Percentiles rank a stretch among this genome's conserved stretches.
These are phyloP conservation scores for Lentinula novae-zelandiae DNA, from an alignment of 1,284 basidiomycete species.

Conservation along the genomic window DNA sequence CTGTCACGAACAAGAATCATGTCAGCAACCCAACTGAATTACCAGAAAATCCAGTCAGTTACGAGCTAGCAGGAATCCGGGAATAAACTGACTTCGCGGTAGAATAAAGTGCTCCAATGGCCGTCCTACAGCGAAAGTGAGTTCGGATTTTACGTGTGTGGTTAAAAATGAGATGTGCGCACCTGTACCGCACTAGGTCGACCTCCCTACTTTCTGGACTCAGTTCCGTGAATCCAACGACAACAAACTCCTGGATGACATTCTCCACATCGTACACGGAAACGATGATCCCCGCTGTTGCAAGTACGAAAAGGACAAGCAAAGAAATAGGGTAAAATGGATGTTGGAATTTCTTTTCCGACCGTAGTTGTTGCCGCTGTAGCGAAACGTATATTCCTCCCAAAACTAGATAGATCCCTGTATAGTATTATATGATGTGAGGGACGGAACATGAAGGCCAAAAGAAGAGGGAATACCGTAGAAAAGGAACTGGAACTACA, in stretches of 20 bases:
- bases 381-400: neutral
- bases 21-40: neutral
- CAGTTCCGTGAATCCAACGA: neutral
- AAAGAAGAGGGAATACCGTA: neutral
- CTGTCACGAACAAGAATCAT: neutral
- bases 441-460: neutral
- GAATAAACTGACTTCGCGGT: conserved; percentile 1
- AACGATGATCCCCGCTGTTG: conserved; percentile 1
- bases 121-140: neutral
- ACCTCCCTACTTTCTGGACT: neutral
- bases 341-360: neutral
- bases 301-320: neutral
- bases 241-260: neutral
- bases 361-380: neutral
- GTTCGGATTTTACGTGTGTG: no score
- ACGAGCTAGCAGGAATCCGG: neutral
- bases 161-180: neutral
- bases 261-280: neutral
- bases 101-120: neutral
- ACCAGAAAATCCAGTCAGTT: neutral
- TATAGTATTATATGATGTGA: neutral
- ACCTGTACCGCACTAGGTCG: conserved; percentile 1
- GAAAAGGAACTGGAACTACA: conserved; percentile 6
- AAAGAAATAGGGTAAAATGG: conserved; percentile 5
- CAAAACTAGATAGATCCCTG: neutral